Base-by-base conservation (phyloP, 805 yeast species). In the Zygoascus tannicola region DNA sequence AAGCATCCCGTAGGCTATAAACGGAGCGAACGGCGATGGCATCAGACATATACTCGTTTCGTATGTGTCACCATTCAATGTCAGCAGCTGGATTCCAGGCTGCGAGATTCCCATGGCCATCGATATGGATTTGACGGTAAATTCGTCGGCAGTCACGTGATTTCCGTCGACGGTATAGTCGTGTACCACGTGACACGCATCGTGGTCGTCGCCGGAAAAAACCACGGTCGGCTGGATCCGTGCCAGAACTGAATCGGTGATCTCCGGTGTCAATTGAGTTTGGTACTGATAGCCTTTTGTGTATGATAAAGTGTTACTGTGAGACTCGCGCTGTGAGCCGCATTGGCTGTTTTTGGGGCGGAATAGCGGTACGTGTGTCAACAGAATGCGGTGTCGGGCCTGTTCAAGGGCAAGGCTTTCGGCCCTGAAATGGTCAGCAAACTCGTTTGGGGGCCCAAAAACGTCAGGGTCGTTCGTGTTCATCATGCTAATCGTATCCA, bases 121-220 rank as follows among this genome's bases (percentile, higher is more conserved):
- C 12, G 96, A 81, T 42, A 82, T 77, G 3, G 94, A 78, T 61
- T 92, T 92, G 22, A 88, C 87, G 0, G 96, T 85, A 50, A 82
- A 77, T 59, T 92, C 98, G 41, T 80, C 80, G 2, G 76, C 69
- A 2, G 50, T 54, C 8, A 45, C 43, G 4, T 30, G 42, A 7
- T 50, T 55, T 21, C 22, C 39, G 8, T 32, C 38, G 23, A 51
- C 44, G 4, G 33, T 14, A 49, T 57, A 65, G 3, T 53, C 45
- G 58, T 90, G 97, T 18, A 65, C 64, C 23, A 81, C 72, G 51
- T 83, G 85, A 60, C 99, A 92, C 54, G 85, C 87, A 60, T 92
- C 98, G 65, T 92, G 99, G 60, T 92, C 98, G 60, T 92, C 99
- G 1, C 98, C 99, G 4, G 94, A 78, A 56, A 87, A 85, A 3